Evolutionary conservation across 2,329 filamentous ascomycete genomes (phyloP).

Genomic region (Grosmannia serpens): DNA sequence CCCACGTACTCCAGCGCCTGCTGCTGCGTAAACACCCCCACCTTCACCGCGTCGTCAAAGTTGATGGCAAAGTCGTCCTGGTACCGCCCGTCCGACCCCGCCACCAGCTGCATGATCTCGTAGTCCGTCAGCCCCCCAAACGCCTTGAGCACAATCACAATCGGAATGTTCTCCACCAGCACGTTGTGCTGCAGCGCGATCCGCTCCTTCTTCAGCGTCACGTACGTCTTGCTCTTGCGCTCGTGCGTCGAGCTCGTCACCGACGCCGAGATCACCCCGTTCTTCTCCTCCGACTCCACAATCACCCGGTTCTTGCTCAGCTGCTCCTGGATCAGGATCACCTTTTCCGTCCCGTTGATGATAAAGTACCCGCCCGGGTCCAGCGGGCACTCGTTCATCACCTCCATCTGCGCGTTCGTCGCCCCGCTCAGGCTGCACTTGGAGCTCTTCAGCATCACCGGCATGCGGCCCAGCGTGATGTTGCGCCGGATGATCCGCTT

Average conservation of each 20-base stretch:
- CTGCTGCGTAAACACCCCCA: conserved; percentile 82
- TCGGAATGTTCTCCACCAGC: conserved; percentile 83
- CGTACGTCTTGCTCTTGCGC: conserved; percentile 94
- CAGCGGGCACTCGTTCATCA: conserved; percentile 88
- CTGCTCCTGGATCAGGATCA: conserved; percentile 96
- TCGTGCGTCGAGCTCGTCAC: conserved; percentile 97
- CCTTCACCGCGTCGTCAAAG: conserved; percentile 81
- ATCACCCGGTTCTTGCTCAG: conserved; percentile 98
- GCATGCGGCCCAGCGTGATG: conserved; percentile 79
- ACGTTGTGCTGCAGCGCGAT: conserved; percentile 90
- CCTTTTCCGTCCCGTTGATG: conserved; percentile 94
- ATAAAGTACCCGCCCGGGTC: conserved; percentile 98
- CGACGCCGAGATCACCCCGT: conserved; percentile 86
- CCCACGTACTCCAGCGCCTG: conserved; percentile 93
- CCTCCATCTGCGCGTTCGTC: conserved; percentile 77
- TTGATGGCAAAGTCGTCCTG: conserved; percentile 94
- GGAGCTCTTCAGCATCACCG: conserved; percentile 92
- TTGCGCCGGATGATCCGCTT: conserved; percentile 62
- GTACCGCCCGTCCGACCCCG: conserved; percentile 75
- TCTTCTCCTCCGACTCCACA: conserved; percentile 85
- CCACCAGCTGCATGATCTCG: conserved; percentile 85
- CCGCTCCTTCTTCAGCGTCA: conserved; percentile 84
- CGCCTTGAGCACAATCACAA: conserved; percentile 85
- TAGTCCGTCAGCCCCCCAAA: conserved; percentile 89
- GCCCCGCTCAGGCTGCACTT: conserved; percentile 81